These are phyloP conservation scores for Fonsecaea monophora DNA, from an alignment of 2,329 filamentous ascomycete species.

Conservation along the genomic window DNA sequence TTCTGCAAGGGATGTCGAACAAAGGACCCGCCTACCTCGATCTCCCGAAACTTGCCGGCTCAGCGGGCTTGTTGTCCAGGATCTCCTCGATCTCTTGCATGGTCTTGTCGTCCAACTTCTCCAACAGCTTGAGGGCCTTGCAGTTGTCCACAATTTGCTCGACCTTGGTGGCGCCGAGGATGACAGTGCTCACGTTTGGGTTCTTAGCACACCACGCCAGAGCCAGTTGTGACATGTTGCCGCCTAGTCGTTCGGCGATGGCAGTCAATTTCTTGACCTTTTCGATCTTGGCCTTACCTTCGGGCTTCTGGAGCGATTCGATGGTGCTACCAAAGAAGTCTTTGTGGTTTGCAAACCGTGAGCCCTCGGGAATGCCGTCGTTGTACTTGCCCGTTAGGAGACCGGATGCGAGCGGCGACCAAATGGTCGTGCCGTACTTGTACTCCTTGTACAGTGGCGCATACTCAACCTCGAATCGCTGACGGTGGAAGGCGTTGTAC, in stretches of 20 bases:
- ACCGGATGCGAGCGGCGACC: constrained; percentile 66
- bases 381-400: constrained; percentile 73
- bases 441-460: constrained; percentile 65
- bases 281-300: constrained; percentile 57
- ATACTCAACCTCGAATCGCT: constrained; percentile 70
- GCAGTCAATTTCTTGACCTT: constrained; percentile 58
- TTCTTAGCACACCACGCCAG: constrained; percentile 65
- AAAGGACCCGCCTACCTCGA: constrained; percentile 32
- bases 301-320: constrained; percentile 48
- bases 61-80: constrained; percentile 36
- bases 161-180: constrained; percentile 56
- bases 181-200: constrained; percentile 60
- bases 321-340: constrained; percentile 61
- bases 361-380: constrained; percentile 65
- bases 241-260: constrained; percentile 69
- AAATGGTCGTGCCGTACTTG: constrained; percentile 68
- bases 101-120: constrained; percentile 52
- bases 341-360: constrained; percentile 62
- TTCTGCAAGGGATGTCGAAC: neutral
- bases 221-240: constrained; percentile 63
- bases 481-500: constrained; percentile 68
- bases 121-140: constrained; percentile 53
- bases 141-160: constrained; percentile 56
- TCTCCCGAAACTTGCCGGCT: constrained; percentile 29
- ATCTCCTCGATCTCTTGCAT: constrained; percentile 55